Base-by-base conservation (phyloP, 768 basidiomycete species). In the Suillus subluteus region DNA sequence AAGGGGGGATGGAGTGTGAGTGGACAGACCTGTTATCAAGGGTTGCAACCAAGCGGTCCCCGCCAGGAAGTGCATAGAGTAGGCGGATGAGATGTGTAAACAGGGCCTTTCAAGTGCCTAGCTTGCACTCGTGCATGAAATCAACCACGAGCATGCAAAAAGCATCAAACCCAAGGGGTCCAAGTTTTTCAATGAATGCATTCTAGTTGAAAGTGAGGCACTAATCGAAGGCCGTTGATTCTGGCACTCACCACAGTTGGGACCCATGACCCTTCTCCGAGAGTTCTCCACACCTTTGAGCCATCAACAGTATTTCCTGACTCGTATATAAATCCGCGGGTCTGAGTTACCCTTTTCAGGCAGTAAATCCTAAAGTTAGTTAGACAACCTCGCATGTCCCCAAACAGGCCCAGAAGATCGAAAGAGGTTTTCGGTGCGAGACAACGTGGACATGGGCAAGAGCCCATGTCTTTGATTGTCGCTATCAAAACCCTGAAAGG, bases 111-210 rank as follows among this genome's bases (percentile, higher is more conserved):
- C 78, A 80, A 0, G 76, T 74, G 1, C 82, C 81, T 0, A 82
- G 71, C 50, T 80, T 80, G 41, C 75, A 68, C 62, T 80, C 78
- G 59, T 81, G 80, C 73, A 83, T 62, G 38, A 82, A 65, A 64
- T 83, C 81, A 0, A 71, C 66, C 0, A 75, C 70, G 3, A 82
- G 70, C 52, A 78, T 73, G 0, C 6, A 13, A 65, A 67, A 79
- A 3, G 72, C 21, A 52, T 77, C 68, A 26, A 75, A 72, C 0
- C 68, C 71, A 16, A 71, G 58, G 4, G 37, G 16, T 2, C 54
- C 59, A 4, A 78, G 62, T 16, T 58, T 55, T 0, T 66, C 56
- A 1, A 74, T 78, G 67, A 80, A 79, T 3, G 78, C 66, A 58
- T 81, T 82, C 64, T 18, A 71, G 75, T 69, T 18, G 12, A 40